These are phyloP conservation scores for Clonostachys solani DNA, from an alignment of 2,329 filamentous ascomycete genomes.

Conservation along the genomic window DNA sequence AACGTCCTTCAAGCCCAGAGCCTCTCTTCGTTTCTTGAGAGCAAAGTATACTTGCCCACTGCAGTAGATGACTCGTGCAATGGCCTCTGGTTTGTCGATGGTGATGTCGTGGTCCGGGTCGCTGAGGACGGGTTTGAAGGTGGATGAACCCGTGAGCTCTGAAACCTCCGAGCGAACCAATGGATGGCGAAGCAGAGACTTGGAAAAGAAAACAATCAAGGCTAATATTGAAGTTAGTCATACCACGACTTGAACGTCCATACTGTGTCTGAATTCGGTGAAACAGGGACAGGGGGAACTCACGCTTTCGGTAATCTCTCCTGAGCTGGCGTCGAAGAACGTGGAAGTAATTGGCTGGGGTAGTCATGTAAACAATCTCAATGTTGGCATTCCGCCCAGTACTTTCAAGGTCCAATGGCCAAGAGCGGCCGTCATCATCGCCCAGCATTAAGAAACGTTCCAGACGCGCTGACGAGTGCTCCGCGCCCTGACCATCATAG, in stretches of 20 bases:
- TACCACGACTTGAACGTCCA: background rate
- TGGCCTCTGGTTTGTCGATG: conserved; percentile 77
- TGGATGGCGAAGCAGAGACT: conserved; percentile 91
- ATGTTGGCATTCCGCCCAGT: conserved; percentile 99
- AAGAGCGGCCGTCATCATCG: conserved; percentile 95
- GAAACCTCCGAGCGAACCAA: conserved; percentile 85
- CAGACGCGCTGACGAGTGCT: conserved; percentile 96
- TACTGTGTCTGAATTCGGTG: background rate
- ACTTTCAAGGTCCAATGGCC: conserved; percentile 78
- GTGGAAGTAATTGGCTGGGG: conserved; percentile 93
- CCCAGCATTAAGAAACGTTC: conserved; percentile 96
- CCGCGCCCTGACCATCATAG: conserved; percentile 96
- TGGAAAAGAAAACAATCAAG: conserved; percentile 97
- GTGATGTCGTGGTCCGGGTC: conserved; percentile 77
- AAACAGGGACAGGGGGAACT: conserved; percentile 30
- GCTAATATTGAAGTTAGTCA: conserved; percentile 41
- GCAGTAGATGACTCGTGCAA: conserved; percentile 93
- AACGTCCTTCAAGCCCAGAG: conserved; percentile 82
- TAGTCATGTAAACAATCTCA: conserved; percentile 98
- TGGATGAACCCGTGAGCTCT: conserved; percentile 81
- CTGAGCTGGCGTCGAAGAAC: conserved; percentile 96
- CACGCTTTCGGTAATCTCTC: conserved; percentile 98
- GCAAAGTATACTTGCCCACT: conserved; percentile 90
- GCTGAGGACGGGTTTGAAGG: conserved; percentile 95
- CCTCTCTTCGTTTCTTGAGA: conserved; percentile 84